These are phyloP conservation scores for Ophiostoma sp. DNA, from an alignment of 2,329 filamentous ascomycete species.

Conservation along the genomic window DNA sequence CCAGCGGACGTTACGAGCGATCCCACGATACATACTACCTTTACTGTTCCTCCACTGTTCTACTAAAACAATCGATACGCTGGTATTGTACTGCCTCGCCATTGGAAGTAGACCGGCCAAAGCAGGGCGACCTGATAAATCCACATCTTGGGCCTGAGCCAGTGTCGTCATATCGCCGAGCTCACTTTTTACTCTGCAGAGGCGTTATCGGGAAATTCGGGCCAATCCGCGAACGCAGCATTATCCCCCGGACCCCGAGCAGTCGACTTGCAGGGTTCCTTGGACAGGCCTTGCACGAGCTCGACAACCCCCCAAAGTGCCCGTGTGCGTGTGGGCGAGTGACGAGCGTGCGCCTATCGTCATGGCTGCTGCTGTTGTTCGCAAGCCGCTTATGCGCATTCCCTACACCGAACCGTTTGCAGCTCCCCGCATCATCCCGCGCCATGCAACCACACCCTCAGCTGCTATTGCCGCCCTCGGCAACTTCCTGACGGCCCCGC, in stretches of 20 bases:
- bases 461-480: constrained; percentile 73
- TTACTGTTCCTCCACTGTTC: no score
- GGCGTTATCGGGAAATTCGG: no score
- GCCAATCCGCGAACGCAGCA: no score
- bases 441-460: constrained; percentile 60
- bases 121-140: not conserved
- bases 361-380: constrained; percentile 42
- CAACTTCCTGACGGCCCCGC: constrained; percentile 64
- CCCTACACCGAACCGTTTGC: constrained; percentile 83
- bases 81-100: no score
- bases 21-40: no score
- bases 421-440: constrained; percentile 66
- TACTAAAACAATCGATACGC: not conserved
- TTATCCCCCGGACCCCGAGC: no score
- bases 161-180: constrained; percentile 6
- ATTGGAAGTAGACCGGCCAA: not conserved
- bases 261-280: no score
- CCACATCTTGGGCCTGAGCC: not conserved
- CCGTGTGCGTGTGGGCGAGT: no score
- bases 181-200: not conserved
- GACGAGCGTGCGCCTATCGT: not conserved
- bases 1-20: no score
- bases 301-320: no score
- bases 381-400: constrained; percentile 73
- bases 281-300: no score